Base-by-base conservation (phyloP, 805 yeast species). In the Candida wancherniae region DNA sequence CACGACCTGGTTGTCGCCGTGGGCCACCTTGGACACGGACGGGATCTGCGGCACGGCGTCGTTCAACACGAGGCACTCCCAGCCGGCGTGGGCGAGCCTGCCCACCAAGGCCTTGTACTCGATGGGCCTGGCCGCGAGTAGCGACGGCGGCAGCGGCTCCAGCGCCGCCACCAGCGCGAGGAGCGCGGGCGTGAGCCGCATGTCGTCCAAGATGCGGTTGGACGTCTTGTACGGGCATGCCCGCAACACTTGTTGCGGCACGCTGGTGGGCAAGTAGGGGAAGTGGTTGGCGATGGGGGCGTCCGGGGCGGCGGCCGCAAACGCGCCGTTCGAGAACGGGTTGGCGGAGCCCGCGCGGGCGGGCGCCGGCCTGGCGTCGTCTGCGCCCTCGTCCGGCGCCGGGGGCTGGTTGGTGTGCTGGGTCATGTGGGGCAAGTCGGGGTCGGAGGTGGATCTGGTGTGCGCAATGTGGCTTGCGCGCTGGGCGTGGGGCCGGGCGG, bases 191-290 rank as follows among this genome's bases (percentile, higher is more conserved):
- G 54, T 40, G 31, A 39, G 40, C 29, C 40, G 58, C 18, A 82
- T 48, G 46, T 82, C 90, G 50, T 80, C 86, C 14, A 81, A 44
- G 13, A 83, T 61, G 33, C 90, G 61, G 45, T 82, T 82, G 5
- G 79, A 55, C 0, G 90, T 80, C 45, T 82, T 83, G 56, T 75
- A 74, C 3, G 58, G 69, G 56, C 12, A 20, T 17, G 12, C 19
- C 26, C 35, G 33, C 26, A 45, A 31, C 6, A n/a, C 19, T n/a
- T 32, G 32, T 11, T 29, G 40, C 8, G 45, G 31, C 18, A 45
- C 33, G 14, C 26, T 20, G 9, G 48, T 45, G 22, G 47, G 34
- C 14, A 24, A 10, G 19, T 43, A 40, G 9, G 46, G 40, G 22
- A 36, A 38, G 22, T 24, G 32, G 5, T 28, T 33, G 28, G 29